Base-by-base conservation (phyloP, 495 filamentous ascomycete genomes). In the Tuber brumale region DNA sequence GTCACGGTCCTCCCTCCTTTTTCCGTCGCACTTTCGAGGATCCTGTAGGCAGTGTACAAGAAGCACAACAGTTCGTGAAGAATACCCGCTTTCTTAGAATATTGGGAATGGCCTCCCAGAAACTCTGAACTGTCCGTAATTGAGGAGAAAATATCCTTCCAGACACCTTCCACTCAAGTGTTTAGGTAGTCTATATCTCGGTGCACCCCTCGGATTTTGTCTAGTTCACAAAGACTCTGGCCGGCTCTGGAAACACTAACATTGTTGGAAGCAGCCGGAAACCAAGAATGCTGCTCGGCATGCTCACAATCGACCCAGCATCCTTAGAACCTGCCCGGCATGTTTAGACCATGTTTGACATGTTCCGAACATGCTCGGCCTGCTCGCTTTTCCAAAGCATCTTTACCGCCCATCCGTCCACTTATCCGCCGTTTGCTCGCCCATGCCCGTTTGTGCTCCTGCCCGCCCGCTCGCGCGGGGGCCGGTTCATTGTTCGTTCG, bases 91-190 rank as follows among this genome's bases (percentile, higher is more conserved):
- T 51, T 74, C 82, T 83, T 61, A 84, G 82, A 16, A 83, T 82
- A 18, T 85, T 80, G 39, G 85, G 83, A 44, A 88, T 82, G 10
- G 73, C 77, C 19, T 83, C 23, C 39, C 82, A 77, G 31, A 85
- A 77, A 21, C 81, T 79, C 31, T 78, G 75, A 41, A 86, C 57
- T 73, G 86, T 84, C 23, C 83, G 66, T 18, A 87, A 73, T 72
- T 87, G 84, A 46, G 74, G 61, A n/a, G n/a, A 71, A 82, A 44
- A 80, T 81, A 61, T 79, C 77, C 1, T 75, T 72, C 84, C 86
- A 87, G 74, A 82, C 73, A 43, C 75, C 82, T 69, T 86, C 79
- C 7, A 87, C 72, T 0, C 80, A 75, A 19, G 85, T 44, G 8
- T 81, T 75, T 42, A 81, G 83, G 61, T 87, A 85, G 41, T 39